A percentile compares a stretch with the other conserved stretches of the same genome.
Evolutionary conservation across 139 green algal species (phyloP).

Genomic region (Chlorella ohadii): DNA sequence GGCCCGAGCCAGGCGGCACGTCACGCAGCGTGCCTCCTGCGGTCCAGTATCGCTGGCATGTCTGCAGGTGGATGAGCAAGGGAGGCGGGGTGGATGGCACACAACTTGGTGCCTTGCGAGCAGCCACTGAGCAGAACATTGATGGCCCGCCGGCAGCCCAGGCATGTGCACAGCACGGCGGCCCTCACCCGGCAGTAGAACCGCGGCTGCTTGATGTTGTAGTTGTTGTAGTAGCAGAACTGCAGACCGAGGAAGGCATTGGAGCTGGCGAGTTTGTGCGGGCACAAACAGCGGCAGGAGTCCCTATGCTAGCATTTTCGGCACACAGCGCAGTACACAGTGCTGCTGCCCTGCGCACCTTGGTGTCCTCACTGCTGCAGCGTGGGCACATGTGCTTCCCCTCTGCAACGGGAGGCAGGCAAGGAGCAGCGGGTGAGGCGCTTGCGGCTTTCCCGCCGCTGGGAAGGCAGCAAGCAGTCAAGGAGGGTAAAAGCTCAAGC

Average conservation of each 20-base stretch:
- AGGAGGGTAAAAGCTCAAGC: background rate
- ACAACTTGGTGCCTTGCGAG: too few species aligned
- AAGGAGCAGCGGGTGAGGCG: background rate
- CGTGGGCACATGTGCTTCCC: conserved; percentile 74
- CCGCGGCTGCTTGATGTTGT: conserved; percentile 94
- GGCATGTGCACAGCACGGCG: too few species aligned
- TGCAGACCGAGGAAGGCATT: too few species aligned
- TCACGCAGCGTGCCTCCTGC: conserved; percentile 90
- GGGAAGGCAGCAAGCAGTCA: too few species aligned
- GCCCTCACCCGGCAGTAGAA: conserved; percentile 87
- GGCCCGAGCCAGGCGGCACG: conserved; percentile 84
- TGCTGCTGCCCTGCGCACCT: conserved; percentile 43
- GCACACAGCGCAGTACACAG: background rate
- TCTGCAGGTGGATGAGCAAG: conserved; percentile 42
- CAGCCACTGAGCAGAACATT: background rate
- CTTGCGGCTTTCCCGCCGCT: too few species aligned
- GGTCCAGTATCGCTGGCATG: conserved; percentile 95
- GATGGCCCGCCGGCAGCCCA: background rate
- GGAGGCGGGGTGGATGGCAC: background rate
- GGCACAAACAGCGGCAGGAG: too few species aligned
- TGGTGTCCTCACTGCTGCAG: conserved; percentile 86
- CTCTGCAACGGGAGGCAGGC: background rate
- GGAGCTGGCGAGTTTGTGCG: too few species aligned
- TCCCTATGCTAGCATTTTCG: too few species aligned
- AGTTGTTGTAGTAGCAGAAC: conserved; percentile 99